Conservation (phyloP, 331 rosid genomes). For the Rhamnella rubrinervis region DNA sequence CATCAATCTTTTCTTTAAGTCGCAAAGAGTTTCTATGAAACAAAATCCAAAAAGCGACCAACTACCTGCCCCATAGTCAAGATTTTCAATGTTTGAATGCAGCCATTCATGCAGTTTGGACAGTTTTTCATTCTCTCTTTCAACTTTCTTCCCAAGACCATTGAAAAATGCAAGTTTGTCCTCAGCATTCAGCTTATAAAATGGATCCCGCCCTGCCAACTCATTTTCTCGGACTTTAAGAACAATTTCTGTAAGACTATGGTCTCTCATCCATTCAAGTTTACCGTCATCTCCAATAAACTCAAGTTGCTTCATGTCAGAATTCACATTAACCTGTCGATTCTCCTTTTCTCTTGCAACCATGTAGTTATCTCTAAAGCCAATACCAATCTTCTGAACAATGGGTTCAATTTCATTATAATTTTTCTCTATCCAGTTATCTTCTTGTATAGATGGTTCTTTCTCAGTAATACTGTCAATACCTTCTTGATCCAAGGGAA, state of each 20-base stretch:
- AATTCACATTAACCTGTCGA: conserved; percentile 35
- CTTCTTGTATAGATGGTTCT: conserved; percentile 34
- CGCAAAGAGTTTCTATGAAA: conserved; percentile 13
- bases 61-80: conserved; percentile 89
- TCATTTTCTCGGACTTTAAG: conserved; percentile 86
- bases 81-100: conserved; percentile 86
- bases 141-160: conserved; percentile 84
- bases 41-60: conserved; percentile 22
- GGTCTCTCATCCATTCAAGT: conserved; percentile 86
- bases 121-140: conserved; percentile 68
- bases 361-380: conserved; percentile 74
- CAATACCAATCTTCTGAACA: conserved; percentile 66
- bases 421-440: conserved; percentile 73
- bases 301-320: conserved; percentile 39
- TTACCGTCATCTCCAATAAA: conserved; percentile 57
- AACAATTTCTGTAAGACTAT: conserved; percentile 80
- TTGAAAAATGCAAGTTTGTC: conserved; percentile 70
- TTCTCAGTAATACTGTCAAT: conserved; percentile 28
- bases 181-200: conserved; percentile 59
- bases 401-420: conserved; percentile 78
- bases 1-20: background rate
- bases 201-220: conserved; percentile 69
- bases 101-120: conserved; percentile 74
- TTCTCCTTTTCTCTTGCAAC: conserved; percentile 63
- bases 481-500: conserved; percentile 38